Evolutionary conservation across 2,329 filamentous ascomycete genomes (phyloP).

Genomic region (Xylariales sp.): DNA sequence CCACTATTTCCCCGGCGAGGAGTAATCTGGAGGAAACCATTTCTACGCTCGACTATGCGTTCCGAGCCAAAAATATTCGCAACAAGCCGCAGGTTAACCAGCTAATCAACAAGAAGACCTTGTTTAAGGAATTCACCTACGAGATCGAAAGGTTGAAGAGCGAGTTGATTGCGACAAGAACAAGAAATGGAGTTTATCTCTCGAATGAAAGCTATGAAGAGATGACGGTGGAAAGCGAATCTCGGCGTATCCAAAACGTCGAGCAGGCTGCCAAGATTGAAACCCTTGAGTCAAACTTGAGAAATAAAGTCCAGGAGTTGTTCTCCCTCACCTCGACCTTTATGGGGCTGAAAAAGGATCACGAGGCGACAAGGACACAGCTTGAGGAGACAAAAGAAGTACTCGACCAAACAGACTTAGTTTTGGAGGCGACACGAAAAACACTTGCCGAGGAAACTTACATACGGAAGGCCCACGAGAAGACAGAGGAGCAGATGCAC

Average conservation of each 20-base stretch:
- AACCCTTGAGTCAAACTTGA: conserved; percentile 82
- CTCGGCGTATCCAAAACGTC: conserved; percentile 82
- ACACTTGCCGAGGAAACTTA: conserved; percentile 74
- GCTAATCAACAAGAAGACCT: conserved; percentile 85
- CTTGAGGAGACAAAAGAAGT: conserved; percentile 78
- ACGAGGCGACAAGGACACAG: conserved; percentile 67
- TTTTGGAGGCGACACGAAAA: conserved; percentile 72
- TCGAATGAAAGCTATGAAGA: conserved; percentile 87
- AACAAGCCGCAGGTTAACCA: conserved; percentile 97
- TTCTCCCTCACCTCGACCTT: conserved; percentile 84
- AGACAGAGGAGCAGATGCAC: conserved; percentile 75
- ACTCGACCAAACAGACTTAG: conserved; percentile 82
- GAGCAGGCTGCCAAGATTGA: conserved; percentile 91
- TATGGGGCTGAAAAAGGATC: conserved; percentile 83
- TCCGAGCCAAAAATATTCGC: conserved; percentile 95
- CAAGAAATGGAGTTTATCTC: conserved; percentile 92
- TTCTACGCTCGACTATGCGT: conserved; percentile 95
- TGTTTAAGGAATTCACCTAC: conserved; percentile 81
- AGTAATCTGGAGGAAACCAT: conserved; percentile 97
- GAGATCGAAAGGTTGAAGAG: conserved; percentile 95
- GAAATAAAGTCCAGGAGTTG: conserved; percentile 91
- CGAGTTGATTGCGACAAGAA: conserved; percentile 86
- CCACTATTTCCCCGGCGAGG: conserved; percentile 90
- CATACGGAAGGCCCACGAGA: conserved; percentile 77
- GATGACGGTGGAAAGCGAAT: conserved; percentile 88